Base-by-base conservation (phyloP, 768 basidiomycete genomes). In the Mycena galericulata region DNA sequence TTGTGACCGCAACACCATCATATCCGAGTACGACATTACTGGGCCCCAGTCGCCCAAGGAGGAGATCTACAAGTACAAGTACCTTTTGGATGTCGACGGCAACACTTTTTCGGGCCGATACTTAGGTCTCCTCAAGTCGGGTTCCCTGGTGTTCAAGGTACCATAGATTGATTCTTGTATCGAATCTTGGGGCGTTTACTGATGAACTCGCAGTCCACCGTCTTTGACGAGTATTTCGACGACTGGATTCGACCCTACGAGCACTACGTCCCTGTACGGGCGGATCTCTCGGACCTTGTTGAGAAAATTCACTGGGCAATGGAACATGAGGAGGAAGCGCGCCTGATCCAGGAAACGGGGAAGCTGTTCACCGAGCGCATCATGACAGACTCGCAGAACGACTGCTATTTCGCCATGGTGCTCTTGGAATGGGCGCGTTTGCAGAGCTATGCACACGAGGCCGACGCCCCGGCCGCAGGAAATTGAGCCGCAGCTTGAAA, bases 121-220 rank as follows among this genome's bases (percentile, higher is more conserved):
- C 34, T 40, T 73, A 17, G 69, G 72, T 9, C 53, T 73, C 20
- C 53, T 73, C 27, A 62, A 53, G 62, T 57, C 51, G 4, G 72
- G 72, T 47, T 70, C 72, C 27, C 34, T 73, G 29, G 72, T 73
- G 18, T 73, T 73, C 69, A 73, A 73, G 62, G 70, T 71, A 27
- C 14, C 18, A 20, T 6, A 15, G 26, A 2, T 53, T 29, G 8
- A 18, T 9, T 43, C 9, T 6, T 10, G 7, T 10, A 14, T 20
- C 22, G 3, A 10, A 4, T 15, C 27, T 26, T 24, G 17, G 45
- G 2, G 24, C 17, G 27, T 3, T 24, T 22, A 17, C 40, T 51
- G n/a, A 53, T 9, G 34, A 40, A 14, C n/a, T 15, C 3, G 22
- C 54, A 69, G 72, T 67, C 69, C 11, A 69, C 71, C n/a, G 71